Evolutionary conservation across 805 yeast genomes (phyloP).

Genomic region (Nakazawaea sp.): DNA sequence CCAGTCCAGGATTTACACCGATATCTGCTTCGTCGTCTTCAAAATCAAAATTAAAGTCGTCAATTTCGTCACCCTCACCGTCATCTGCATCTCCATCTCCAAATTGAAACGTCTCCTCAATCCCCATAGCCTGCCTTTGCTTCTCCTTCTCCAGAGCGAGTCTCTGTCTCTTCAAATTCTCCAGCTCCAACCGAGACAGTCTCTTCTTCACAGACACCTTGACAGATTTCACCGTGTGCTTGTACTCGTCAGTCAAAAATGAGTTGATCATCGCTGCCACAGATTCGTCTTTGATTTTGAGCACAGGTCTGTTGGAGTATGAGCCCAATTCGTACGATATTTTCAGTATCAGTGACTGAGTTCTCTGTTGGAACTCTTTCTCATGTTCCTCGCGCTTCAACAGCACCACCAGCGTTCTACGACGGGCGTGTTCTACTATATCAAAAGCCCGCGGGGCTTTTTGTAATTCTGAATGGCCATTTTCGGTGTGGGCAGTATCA

Average conservation of each 20-base stretch:
- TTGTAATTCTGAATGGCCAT: background rate
- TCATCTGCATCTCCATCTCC: constrained; percentile 10
- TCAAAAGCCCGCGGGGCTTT: constrained; percentile 30
- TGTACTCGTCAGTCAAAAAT: constrained; percentile 16
- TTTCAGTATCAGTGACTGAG: constrained; percentile 23
- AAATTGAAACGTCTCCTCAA: constrained; percentile 15
- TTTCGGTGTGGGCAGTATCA: constrained; percentile 1
- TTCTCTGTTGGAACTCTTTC: constrained; percentile 23
- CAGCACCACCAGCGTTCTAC: constrained; percentile 32
- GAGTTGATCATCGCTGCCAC: constrained; percentile 15
- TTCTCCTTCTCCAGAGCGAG: constrained; percentile 9
- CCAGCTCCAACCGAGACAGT: constrained; percentile 19
- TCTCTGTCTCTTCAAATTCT: constrained; percentile 22
- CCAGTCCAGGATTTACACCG: too few species aligned
- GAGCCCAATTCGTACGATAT: constrained; percentile 25
- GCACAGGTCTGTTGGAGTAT: constrained; percentile 15
- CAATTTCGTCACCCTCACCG: constrained; percentile 12
- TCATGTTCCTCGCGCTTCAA: constrained; percentile 26
- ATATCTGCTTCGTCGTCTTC: constrained; percentile 13
- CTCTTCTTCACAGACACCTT: constrained; percentile 26
- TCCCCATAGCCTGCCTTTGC: constrained; percentile 12
- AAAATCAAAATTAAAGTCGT: constrained; percentile 24
- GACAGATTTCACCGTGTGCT: constrained; percentile 19
- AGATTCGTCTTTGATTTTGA: constrained; percentile 16
- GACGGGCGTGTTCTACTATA: constrained; percentile 49